Evolutionary conservation across 768 basidiomycete species (phyloP), one percentile per base, ranked within the genome.

Genomic region (Leccinum boreale): DNA sequence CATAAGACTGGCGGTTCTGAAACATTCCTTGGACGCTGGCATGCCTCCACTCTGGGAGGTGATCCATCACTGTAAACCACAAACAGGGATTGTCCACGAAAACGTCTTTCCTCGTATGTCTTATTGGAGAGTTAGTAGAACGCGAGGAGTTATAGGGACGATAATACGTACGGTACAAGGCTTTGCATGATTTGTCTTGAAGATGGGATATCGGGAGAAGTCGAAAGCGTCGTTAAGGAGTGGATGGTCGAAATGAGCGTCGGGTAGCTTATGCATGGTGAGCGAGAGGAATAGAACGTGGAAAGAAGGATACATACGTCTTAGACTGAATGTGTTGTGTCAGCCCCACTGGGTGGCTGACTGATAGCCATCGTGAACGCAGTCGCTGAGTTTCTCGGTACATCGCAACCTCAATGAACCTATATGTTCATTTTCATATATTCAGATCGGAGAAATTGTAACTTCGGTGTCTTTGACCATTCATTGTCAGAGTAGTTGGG

Each of bases 1-100:
- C 53, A 66, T 33, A 57, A 19, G 3, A 68, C 61, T 44, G 58
- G 66, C n/a, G 68, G 67, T 1, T 67, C 65, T 9, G 68, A 69
- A 29, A 58, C 66, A 14, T 67, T 67, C 26, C 64, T 69, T 3
- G 62, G 21, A 21, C 39, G 53, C 5, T 29, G 14, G 48, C 5
- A 35, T 4, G 24, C 5, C 7, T 52, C 45, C 10, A 23, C 39
- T 31, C 12, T 29, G 12, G 36, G 21, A 12, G 57, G 54, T 23
- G 46, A 56, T 36, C 52, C 53, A 2, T 36, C 46, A 8, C 7
- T 39, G 49, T 47, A 33, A 21, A 5, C 45, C 2, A 48, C 10
- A 52, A 55, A 59, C 10, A 60, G 21, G 19, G 45, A 7, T 17
- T 39, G 57, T 35, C 57, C 53, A 35, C 56, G 59, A 50, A 28